These are phyloP conservation scores for Arctium lappa DNA, from an alignment of 129 eudicot genomes.

Conservation along the genomic window DNA sequence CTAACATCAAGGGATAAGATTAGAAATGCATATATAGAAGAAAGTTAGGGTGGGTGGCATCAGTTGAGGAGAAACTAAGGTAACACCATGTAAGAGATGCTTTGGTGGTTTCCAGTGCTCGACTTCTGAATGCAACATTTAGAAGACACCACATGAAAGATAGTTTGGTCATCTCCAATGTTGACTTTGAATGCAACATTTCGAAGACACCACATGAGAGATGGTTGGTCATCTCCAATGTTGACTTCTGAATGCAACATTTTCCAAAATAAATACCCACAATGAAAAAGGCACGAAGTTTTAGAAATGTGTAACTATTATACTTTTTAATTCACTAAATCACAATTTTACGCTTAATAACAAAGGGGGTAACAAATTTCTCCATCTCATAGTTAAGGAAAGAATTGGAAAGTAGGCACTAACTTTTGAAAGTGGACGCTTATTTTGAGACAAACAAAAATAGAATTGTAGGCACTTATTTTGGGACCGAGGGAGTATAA, in stretches of 20 bases:
- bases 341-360: background rate
- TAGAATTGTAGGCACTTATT: background rate
- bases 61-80: too few relatives aligned
- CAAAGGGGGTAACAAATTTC: background rate
- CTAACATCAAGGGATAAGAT: background rate
- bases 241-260: background rate
- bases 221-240: background rate
- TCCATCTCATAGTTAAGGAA: background rate
- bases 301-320: background rate
- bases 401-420: background rate
- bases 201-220: background rate
- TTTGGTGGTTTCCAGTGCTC: too few relatives aligned
- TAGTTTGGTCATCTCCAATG: background rate
- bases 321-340: background rate
- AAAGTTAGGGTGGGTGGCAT: too few relatives aligned
- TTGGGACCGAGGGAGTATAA: background rate
- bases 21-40: background rate
- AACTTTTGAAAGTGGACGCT: background rate
- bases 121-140: too few relatives aligned
- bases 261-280: background rate
- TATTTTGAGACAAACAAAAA: background rate
- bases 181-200: too few relatives aligned
- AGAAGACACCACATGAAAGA: background rate
- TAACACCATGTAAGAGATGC: too few relatives aligned
- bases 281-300: background rate